A percentile compares a stretch with the other conserved stretches of the same genome.
Conservation (phyloP, 1,139 yeast genomes). For the Blastobotrys malaysiensis region DNA sequence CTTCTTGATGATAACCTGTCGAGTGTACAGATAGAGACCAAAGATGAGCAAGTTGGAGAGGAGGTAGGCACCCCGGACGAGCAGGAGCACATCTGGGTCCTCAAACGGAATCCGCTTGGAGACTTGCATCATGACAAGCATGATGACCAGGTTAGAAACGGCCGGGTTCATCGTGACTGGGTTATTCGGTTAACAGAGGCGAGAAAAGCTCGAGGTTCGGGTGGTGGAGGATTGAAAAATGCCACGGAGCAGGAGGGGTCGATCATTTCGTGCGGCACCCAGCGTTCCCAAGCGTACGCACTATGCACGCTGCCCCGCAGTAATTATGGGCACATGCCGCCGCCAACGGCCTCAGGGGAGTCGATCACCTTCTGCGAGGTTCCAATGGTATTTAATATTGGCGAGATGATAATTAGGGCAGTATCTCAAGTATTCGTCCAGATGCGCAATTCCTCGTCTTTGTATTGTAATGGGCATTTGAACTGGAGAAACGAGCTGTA, state of each 20-base stretch:
- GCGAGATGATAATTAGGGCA: neutral
- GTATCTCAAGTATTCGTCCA: no score
- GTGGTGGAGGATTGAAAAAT: constrained; percentile 4
- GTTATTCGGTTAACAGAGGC: neutral
- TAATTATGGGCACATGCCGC: neutral
- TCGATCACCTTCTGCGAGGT: neutral
- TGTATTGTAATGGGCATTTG: no score
- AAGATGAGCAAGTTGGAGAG: constrained; percentile 63
- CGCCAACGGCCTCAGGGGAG: neutral
- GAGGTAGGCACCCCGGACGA: constrained; percentile 70
- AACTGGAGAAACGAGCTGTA: no score
- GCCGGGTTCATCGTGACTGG: constrained; percentile 55
- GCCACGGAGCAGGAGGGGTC: constrained; percentile 1
- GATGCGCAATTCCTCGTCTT: no score
- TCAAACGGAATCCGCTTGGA: constrained; percentile 88
- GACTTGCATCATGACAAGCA: constrained; percentile 97
- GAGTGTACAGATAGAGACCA: constrained; percentile 59
- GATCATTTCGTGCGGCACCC: neutral
- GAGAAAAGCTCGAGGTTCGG: neutral
- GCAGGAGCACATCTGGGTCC: constrained; percentile 67
- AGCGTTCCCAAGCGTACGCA: neutral
- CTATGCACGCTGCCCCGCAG: neutral
- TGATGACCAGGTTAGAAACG: constrained; percentile 74
- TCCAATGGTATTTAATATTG: neutral
- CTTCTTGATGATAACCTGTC: constrained; percentile 57